Evolutionary conservation across 2,329 filamentous ascomycete genomes (phyloP).

Genomic region (Epichloe coenophiala): DNA sequence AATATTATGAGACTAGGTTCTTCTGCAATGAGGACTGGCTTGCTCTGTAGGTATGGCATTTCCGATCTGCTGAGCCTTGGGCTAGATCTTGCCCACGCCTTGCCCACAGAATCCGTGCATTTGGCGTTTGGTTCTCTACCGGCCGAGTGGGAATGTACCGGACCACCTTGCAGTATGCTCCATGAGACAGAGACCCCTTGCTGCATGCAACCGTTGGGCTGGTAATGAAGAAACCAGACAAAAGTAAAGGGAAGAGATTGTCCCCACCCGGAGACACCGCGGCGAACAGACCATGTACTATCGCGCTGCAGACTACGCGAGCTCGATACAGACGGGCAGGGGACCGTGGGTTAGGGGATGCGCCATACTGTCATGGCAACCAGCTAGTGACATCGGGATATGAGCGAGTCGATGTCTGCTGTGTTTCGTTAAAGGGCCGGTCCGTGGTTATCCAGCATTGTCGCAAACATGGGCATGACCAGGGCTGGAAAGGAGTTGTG

Average conservation of each 20-base stretch:
- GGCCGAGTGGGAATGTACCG: conserved; percentile 2
- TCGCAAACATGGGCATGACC: conserved; percentile 6
- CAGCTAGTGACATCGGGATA: conserved; percentile 2
- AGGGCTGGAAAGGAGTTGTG: conserved; percentile 3
- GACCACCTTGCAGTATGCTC: background rate
- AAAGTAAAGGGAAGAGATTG: background rate
- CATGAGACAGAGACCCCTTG: background rate
- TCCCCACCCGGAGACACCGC: conserved; percentile 3
- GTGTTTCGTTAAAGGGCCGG: conserved; percentile 7
- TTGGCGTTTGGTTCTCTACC: conserved; percentile 1
- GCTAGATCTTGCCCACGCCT: background rate
- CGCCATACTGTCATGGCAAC: background rate
- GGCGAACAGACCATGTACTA: conserved; percentile 4
- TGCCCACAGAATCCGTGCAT: background rate
- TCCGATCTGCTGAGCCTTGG: background rate
- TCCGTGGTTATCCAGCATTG: conserved; percentile 6
- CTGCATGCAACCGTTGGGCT: conserved; percentile 2
- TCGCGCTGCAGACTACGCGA: background rate
- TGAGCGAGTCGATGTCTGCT: conserved; percentile 3
- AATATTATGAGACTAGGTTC: background rate
- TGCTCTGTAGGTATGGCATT: background rate
- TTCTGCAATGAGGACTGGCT: background rate
- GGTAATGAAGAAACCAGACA: background rate
- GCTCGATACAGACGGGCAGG: background rate
- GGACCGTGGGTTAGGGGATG: background rate